Evolutionary conservation across 148 eudicot species (phyloP).

Genomic region (Dysphania ambrosioides): DNA sequence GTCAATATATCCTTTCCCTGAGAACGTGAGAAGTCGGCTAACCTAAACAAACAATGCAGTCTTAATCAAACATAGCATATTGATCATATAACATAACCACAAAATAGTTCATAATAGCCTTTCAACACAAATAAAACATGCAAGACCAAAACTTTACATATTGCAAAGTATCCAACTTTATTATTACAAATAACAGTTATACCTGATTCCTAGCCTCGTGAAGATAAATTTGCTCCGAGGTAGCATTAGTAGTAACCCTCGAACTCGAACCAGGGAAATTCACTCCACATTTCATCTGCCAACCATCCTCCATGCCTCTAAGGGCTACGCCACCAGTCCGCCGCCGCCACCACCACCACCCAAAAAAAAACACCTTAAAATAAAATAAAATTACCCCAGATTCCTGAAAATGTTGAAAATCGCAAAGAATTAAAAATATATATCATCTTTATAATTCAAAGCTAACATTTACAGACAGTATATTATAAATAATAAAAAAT

Average conservation of each 20-base stretch:
- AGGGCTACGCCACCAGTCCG: too few species aligned
- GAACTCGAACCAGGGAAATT: constrained; percentile 24
- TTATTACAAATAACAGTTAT: constrained; percentile 3
- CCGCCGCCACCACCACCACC: neutral
- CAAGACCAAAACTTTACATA: constrained; percentile 2
- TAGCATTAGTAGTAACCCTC: constrained; percentile 28
- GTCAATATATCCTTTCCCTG: neutral
- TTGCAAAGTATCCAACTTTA: neutral
- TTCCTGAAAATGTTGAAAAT: neutral
- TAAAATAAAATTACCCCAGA: neutral
- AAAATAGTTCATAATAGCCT: neutral
- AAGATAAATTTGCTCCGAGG: constrained; percentile 22
- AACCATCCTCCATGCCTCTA: constrained; percentile 36
- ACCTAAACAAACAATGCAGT: neutral
- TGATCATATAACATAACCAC: neutral
- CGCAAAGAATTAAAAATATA: neutral
- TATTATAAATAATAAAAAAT: neutral
- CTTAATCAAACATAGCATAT: neutral
- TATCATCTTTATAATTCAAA: neutral
- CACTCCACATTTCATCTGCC: constrained; percentile 36
- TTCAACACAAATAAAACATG: constrained; percentile 16
- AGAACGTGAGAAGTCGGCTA: neutral
- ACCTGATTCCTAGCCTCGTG: constrained; percentile 38
- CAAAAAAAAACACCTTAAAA: neutral
- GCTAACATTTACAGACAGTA: neutral